These are phyloP conservation scores for Apiotrichum gracile DNA, from an alignment of 1,284 basidiomycete genomes.

Conservation along the genomic window DNA sequence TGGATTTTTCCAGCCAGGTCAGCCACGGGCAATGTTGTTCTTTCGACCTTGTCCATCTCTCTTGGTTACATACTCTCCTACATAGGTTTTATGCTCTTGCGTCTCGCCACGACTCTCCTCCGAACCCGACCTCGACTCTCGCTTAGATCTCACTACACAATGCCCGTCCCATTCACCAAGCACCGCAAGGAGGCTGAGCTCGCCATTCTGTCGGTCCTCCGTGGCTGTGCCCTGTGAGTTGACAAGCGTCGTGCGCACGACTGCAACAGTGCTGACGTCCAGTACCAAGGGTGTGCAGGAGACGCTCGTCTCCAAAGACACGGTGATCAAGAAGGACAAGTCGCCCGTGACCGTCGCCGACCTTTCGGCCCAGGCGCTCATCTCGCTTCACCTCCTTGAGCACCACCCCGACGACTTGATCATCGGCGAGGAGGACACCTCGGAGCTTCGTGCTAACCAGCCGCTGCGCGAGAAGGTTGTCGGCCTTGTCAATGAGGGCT, in stretches of 20 bases:
- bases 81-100: neutral
- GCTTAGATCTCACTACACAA: slow-evolving; percentile 1
- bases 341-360: slow-evolving; percentile 95
- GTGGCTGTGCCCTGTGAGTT: slow-evolving; percentile 61
- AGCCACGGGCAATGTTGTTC: neutral
- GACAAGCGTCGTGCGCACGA: neutral
- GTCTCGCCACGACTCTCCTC: neutral
- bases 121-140: slow-evolving; percentile 2
- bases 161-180: slow-evolving; percentile 36
- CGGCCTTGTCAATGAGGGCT: slow-evolving; percentile 74
- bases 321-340: slow-evolving; percentile 86
- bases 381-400: slow-evolving; percentile 66
- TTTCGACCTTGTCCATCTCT: neutral
- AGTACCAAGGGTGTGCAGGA: slow-evolving; percentile 84
- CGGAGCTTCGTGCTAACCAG: slow-evolving; percentile 60
- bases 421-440: slow-evolving; percentile 92
- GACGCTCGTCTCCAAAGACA: slow-evolving; percentile 78
- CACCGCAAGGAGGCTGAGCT: slow-evolving; percentile 50
- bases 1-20: no score
- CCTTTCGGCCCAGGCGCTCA: slow-evolving; percentile 81
- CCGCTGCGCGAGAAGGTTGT: slow-evolving; percentile 66
- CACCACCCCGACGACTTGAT: slow-evolving; percentile 83
- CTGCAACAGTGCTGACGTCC: neutral
- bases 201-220: slow-evolving; percentile 80
- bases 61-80: neutral